phyloP scores from a whole-genome alignment of 495 filamentous ascomycete species.

The Corynascus novoguineensis region DNA sequence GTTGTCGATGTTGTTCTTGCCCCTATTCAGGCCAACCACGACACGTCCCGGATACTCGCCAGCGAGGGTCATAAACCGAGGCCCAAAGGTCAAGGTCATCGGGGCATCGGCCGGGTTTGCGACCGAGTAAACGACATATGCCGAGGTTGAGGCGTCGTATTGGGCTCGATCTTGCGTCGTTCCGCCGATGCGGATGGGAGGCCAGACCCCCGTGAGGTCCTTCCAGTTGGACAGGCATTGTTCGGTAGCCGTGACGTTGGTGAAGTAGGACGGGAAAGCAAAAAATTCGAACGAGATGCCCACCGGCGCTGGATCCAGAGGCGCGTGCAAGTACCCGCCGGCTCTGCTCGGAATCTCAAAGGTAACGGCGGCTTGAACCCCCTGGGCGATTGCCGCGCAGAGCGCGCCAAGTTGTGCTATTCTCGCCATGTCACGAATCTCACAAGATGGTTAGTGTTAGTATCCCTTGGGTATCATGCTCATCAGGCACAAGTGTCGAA shows the following conservation, averaged over 20 bases:
- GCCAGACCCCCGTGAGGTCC: constrained; percentile 49
- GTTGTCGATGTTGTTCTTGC: constrained; percentile 50
- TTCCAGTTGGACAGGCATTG: constrained; percentile 53
- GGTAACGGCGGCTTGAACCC: constrained; percentile 23
- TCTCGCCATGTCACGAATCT: neutral
- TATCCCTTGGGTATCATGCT: no score
- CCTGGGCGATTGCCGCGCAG: constrained; percentile 15
- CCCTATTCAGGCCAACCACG: constrained; percentile 53
- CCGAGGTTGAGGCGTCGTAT: constrained; percentile 46
- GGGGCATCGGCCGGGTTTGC: constrained; percentile 49
- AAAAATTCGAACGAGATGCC: constrained; percentile 60
- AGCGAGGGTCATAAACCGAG: constrained; percentile 51
- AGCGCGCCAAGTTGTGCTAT: neutral
- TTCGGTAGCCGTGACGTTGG: constrained; percentile 48
- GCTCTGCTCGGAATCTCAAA: constrained; percentile 32
- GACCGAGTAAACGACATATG: constrained; percentile 54
- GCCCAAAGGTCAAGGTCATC: constrained; percentile 50
- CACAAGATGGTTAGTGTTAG: neutral
- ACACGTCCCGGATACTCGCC: constrained; percentile 48
- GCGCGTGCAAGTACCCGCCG: constrained; percentile 29
- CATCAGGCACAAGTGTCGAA: neutral
- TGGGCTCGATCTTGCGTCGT: constrained; percentile 53
- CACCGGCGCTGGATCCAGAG: constrained; percentile 45
- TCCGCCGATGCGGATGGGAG: constrained; percentile 55
- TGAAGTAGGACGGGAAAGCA: constrained; percentile 54